These are phyloP conservation scores for Akanthomyces dipterigenus DNA, from an alignment of 2,329 filamentous ascomycete genomes.

Conservation along the genomic window DNA sequence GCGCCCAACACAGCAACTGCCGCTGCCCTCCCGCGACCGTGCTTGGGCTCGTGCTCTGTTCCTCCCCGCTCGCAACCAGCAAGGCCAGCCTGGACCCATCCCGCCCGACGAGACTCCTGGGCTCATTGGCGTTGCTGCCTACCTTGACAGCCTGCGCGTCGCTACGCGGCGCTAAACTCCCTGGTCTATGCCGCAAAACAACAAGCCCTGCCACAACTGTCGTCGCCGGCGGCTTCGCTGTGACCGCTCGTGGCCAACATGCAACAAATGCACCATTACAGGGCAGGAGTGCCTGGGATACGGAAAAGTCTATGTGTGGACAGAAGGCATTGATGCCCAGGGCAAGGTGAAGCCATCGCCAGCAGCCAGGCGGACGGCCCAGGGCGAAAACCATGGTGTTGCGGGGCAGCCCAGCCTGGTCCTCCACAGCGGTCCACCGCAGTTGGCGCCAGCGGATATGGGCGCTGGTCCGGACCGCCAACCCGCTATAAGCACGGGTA, in stretches of 20 bases:
- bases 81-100: background rate
- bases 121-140: background rate
- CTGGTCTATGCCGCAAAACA: slow-evolving; percentile 24
- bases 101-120: background rate
- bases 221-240: slow-evolving; percentile 54
- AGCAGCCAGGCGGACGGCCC: slow-evolving; percentile 15
- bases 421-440: slow-evolving; percentile 8
- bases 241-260: slow-evolving; percentile 52
- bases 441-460: background rate
- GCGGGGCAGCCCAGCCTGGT: slow-evolving; percentile 11
- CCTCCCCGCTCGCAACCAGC: background rate
- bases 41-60: background rate
- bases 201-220: slow-evolving; percentile 54
- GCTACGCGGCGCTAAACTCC: background rate
- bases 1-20: slow-evolving; percentile 4
- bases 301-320: slow-evolving; percentile 54
- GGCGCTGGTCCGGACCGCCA: background rate
- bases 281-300: slow-evolving; percentile 57
- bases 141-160: background rate
- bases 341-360: slow-evolving; percentile 36
- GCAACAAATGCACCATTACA: slow-evolving; percentile 50
- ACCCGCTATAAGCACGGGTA: background rate
- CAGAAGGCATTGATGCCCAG: slow-evolving; percentile 42
- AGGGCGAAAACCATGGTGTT: slow-evolving; percentile 17
- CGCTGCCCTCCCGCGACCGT: background rate